These are phyloP conservation scores for Arxiozyma telluris DNA, from an alignment of 1,139 yeast genomes.

Conservation along the genomic window DNA sequence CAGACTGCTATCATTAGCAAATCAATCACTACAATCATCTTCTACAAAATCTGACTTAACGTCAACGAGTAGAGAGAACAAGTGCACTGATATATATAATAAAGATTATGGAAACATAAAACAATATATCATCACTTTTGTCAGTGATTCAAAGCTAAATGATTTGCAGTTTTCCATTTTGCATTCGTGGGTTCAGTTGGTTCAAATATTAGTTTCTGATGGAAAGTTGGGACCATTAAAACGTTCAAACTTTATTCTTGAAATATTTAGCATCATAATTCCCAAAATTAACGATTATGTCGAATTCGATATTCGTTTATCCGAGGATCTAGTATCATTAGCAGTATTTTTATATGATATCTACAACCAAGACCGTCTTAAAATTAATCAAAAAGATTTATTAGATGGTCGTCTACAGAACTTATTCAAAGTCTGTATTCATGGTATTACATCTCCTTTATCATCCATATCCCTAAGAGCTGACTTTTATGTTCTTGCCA, in stretches of 20 bases:
- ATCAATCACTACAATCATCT: conserved; percentile 9
- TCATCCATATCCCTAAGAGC: conserved; percentile 64
- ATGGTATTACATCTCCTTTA: conserved; percentile 61
- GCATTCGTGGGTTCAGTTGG: conserved; percentile 75
- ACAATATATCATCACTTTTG: conserved; percentile 32
- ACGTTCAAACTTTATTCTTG: conserved; percentile 58
- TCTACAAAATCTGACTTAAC: not conserved
- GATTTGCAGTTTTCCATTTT: conserved; percentile 51
- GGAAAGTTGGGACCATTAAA: conserved; percentile 36
- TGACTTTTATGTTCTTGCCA: conserved; percentile 67
- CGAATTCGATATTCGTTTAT: conserved; percentile 54
- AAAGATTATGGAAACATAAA: conserved; percentile 18
- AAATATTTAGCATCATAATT: conserved; percentile 62
- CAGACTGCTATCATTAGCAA: conserved; percentile 27
- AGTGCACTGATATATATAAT: conserved; percentile 12
- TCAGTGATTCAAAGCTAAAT: conserved; percentile 41
- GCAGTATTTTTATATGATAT: conserved; percentile 63
- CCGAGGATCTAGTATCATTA: conserved; percentile 69
- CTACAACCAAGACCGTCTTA: conserved; percentile 41
- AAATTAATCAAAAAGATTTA: conserved; percentile 33
- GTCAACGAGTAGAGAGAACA: conserved; percentile 11
- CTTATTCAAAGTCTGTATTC: conserved; percentile 62
- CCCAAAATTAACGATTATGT: conserved; percentile 73
- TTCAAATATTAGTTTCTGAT: conserved; percentile 64
- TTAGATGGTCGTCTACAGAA: conserved; percentile 47